Conservation (phyloP, 2,329 filamentous ascomycete species). For the Xylariaceae sp. region DNA sequence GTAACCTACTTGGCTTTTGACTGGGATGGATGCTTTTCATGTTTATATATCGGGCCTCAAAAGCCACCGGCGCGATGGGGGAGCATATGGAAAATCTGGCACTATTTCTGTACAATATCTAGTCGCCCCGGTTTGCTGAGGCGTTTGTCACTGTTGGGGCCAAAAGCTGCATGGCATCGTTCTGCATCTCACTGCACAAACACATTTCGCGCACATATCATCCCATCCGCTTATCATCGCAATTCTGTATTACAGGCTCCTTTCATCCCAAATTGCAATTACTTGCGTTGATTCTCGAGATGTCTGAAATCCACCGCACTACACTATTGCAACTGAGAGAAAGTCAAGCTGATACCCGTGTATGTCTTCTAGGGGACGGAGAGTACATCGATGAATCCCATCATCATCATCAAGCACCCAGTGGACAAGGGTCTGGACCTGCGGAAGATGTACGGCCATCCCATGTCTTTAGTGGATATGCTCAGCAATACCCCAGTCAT, state of each 20-base stretch:
- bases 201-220: conserved; percentile 37
- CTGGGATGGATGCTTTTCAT: conserved; percentile 31
- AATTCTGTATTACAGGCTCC: conserved; percentile 34
- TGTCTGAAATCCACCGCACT: conserved; percentile 20
- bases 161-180: conserved; percentile 37
- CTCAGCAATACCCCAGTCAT: conserved; percentile 37
- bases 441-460: conserved; percentile 54
- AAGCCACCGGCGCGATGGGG: conserved; percentile 36
- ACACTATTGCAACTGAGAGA: conserved; percentile 19
- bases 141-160: conserved; percentile 35
- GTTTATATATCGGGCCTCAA: conserved; percentile 37
- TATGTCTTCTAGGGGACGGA: conserved; percentile 51
- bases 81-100: conserved; percentile 38
- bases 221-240: conserved; percentile 33
- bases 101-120: conserved; percentile 55
- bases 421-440: conserved; percentile 43
- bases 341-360: conserved; percentile 30
- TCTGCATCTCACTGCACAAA: conserved; percentile 36
- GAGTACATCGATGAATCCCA: conserved; percentile 61
- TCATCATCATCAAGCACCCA: conserved; percentile 61
- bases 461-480: conserved; percentile 37
- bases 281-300: conserved; percentile 24
- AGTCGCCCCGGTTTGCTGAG: conserved; percentile 40
- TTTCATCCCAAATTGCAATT: conserved; percentile 30
- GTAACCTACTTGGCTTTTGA: conserved; percentile 31